phyloP scores from a whole-genome alignment of 768 basidiomycete genomes.

The Paxillus involutus region DNA sequence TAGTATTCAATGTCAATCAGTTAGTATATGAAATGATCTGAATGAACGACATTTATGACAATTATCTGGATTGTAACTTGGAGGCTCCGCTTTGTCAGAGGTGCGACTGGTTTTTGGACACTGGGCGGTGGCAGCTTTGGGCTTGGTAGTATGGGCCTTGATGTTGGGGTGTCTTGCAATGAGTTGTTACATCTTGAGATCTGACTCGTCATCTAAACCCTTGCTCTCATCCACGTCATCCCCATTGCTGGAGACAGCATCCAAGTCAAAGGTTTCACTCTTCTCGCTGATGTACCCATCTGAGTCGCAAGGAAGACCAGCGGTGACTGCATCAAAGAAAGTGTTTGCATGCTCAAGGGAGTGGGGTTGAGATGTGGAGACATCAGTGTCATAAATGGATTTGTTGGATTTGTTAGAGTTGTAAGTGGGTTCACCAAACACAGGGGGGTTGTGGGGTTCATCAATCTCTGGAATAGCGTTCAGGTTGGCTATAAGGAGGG shows the following conservation, averaged over 20 bases:
- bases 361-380: not conserved
- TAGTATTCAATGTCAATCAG: not conserved
- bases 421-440: not conserved
- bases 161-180: not conserved
- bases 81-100: not conserved
- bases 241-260: not conserved
- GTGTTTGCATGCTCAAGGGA: not conserved
- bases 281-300: not conserved
- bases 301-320: not conserved
- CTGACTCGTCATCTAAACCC: not conserved
- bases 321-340: not conserved
- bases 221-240: not conserved
- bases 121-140: not conserved
- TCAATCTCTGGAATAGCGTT: not conserved
- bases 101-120: not conserved
- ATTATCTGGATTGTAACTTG: constrained; percentile 13
- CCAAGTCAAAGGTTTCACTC: not conserved
- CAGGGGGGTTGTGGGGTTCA: not conserved
- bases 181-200: not conserved
- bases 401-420: not conserved
- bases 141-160: not conserved
- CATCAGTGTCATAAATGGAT: not conserved
- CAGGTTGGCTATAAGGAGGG: not conserved
- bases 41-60: not conserved
- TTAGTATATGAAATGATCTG: not conserved